Conservation (phyloP, 2,329 filamentous ascomycete genomes). For the Penicillium oxalicum region DNA sequence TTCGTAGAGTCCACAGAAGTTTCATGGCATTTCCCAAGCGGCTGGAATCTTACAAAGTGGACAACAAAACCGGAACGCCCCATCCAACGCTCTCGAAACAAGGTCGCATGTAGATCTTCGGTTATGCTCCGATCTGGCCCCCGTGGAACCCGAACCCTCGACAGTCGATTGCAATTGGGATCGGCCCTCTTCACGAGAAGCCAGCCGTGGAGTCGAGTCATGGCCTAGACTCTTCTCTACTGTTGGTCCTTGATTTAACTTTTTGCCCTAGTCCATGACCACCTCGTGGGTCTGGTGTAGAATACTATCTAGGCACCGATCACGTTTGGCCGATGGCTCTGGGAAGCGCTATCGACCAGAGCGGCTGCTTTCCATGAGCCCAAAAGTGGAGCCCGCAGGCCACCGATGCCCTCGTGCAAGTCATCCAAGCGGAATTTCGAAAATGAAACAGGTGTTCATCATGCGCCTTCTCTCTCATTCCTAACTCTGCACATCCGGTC, state of each 20-base stretch:
- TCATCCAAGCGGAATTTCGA: not conserved
- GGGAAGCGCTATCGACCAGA: not conserved
- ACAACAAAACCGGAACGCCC: too few relatives aligned
- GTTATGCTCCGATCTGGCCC: not conserved
- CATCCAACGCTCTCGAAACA: not conserved
- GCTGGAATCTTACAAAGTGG: too few relatives aligned
- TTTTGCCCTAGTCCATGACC: too few relatives aligned
- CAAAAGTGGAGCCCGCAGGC: not conserved
- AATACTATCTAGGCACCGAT: too few relatives aligned
- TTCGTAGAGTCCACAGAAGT: too few relatives aligned
- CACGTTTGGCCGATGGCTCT: not conserved
- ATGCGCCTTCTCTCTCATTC: not conserved
- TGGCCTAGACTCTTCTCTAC: not conserved
- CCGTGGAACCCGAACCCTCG: too few relatives aligned
- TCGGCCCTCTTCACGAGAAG: not conserved
- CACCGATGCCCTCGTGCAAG: not conserved
- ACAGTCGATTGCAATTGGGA: not conserved
- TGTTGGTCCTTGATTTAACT: not conserved
- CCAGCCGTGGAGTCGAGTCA: constrained; percentile 1
- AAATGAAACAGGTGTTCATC: constrained; percentile 1
- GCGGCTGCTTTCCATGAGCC: not conserved
- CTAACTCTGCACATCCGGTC: not conserved
- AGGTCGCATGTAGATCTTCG: constrained; percentile 2
- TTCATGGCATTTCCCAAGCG: too few relatives aligned
- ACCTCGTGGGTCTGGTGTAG: too few relatives aligned